Evolutionary conservation across 192 early-diverging fungal genomes (phyloP), one percentile per base, ranked within the genome.

Genomic region (Entomortierella lignicola): DNA sequence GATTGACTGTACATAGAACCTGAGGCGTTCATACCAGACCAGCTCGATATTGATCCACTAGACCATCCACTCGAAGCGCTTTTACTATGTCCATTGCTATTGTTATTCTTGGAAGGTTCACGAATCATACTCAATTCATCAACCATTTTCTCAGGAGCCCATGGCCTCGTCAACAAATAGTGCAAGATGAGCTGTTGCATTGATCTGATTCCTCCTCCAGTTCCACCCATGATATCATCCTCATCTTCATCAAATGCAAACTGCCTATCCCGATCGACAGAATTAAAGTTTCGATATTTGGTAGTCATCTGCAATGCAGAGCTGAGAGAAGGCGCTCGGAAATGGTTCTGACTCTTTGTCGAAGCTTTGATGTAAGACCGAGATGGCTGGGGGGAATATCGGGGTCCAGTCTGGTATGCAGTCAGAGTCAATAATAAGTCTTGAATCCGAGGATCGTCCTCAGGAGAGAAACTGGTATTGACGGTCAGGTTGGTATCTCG

Each of bases 91-190:
- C 18, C 12, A 34, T 44, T 48, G 48, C 30, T 47, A 47, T 41
- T 65, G 60, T 72, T 80, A 12, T 70, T 43, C 60, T 82, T 82
- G 32, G 81, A 59, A 4, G 91, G 89, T 55, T 94, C 92, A 10
- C 92, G 81, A 34, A 81, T 55, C 26, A 79, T 63, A 41, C 89
- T 91, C 43, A 94, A 66, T 58, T 91, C 91, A 66, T 94, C 93
- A 7, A 93, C 86, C 63, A 89, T 91, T 55, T 87, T 89, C 80
- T 94, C 90, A 12, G 84, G 86, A 10, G 87, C 85, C 91, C 90
- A 92, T 3, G 85, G 77, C 11, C 93, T 69, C 31, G 86, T 89
- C 32, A 94, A 72, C 7, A 94, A 61, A 74, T 92, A 94, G 47
- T 94, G 93, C 8, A 80, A 66, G 31, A 91, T 87, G 53, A 92